Evolutionary conservation across 352 stramenopile genomes (phyloP), one percentile per base, ranked within the genome.

Genomic region (Globisporangium radiosum): DNA sequence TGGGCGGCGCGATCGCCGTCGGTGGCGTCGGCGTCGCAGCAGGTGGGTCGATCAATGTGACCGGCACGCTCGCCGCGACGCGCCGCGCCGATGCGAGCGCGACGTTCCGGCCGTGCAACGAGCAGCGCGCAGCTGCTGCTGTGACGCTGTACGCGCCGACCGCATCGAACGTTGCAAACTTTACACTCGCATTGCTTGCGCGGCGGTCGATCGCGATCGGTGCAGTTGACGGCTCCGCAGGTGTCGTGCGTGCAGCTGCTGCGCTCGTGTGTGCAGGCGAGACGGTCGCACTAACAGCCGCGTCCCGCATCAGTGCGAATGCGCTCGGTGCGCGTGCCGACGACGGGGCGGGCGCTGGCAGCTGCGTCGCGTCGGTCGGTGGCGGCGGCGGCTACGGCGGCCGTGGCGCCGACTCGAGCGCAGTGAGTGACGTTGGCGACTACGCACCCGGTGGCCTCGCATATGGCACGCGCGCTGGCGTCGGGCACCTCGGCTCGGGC

Each of bases 371-470:
- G 8, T 87, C 78, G 3, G 73, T 90, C 3, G 83, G 83, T 36
- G 81, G 76, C 25, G 83, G 83, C 38, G 83, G 71, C 36, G 81
- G 83, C 11, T 92, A 91, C 36, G 83, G 83, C 47, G 81, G 83
- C 15, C 73, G 72, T 3, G 83, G 83, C 51, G 83, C 78, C 37
- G 83, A 93, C 57, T 91, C 83, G 2, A 85, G 76, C 10, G 53
- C 78, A 7, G 70, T 87, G 44, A 78, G 75, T 37, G 60, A 68
- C 25, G 67, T 70, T 13, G 75, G 74, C 36, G 78, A 87, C 47
- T 87, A 88, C 54, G 81, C 78, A 0, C 71, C 72, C 47, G 81
- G 83, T 47, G 83, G 83, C 9, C 58, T 90, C 19, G 66, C 76
- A 10, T 93, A 93, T 57, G 81, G 83, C 17, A 88, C 81, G 7